Base-by-base conservation (phyloP, 768 basidiomycete species). In the Kwoniella mangroviensis region DNA sequence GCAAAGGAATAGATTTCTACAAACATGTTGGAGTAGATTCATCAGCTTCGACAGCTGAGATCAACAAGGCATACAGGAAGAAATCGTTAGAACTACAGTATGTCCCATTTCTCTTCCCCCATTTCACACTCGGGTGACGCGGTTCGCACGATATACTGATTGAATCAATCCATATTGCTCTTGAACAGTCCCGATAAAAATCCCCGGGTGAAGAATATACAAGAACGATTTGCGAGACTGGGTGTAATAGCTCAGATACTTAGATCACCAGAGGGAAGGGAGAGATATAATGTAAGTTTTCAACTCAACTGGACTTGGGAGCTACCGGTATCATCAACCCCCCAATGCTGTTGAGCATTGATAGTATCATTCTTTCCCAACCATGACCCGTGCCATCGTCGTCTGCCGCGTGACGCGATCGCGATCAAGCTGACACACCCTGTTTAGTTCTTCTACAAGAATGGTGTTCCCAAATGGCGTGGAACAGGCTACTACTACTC, bases 401-500 rank as follows among this genome's bases (percentile, higher is more conserved):
- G 45, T 17, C 22, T 49, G n/a, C 12, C 26, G 41, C 42, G 34
- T 10, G 45, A 22, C 15, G 49, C 15, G 55, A 57, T 21, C 13
- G 24, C 15, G 55, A 22, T 28, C 55, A 62, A 62, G 24, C 60
- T 62, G 45, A 62, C 26, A 7, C 17, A 26, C 26, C 17, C n/a
- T 45, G 28, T 21, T 4, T 54, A 84, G 82, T 85, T 84, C 83
- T 99, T 98, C 87, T 92, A 92, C 86, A 94, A 96, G 84, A 98
- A 98, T 72, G 96, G 96, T 22, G 94, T 99, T 2, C 96, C 96
- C 0, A 92, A 88, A 81, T 99, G 96, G 96, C 87, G 95, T 73
- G 96, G 94, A 17, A 94, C 92, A 41, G 92, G 93, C 54, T 98
- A 98, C 84, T 98, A 98, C 83, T 99, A 98, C 83, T 89, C 92